Conservation (phyloP, 1,284 basidiomycete species). For the Trametes polyzona region DNA sequence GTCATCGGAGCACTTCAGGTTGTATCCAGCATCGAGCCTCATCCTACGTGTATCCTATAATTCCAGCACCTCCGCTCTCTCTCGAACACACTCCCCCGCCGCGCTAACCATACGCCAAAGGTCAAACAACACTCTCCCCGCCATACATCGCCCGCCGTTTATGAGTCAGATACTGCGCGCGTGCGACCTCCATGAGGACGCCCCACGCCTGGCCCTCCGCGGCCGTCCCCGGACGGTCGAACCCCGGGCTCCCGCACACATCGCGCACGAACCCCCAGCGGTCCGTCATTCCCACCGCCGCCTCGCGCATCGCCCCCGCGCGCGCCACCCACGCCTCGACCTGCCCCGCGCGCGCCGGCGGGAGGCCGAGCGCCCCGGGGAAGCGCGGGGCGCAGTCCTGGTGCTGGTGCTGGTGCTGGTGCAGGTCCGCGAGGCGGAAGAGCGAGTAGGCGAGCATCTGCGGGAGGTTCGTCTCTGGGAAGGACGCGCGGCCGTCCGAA, state of each 20-base stretch:
- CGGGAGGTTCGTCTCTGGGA: slow-evolving; percentile 32
- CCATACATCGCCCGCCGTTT: not conserved
- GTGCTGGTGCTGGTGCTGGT: no score
- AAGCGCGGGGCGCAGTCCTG: slow-evolving; percentile 2
- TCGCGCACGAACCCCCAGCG: slow-evolving; percentile 30
- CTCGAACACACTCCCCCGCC: no score
- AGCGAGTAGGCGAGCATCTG: slow-evolving; percentile 33
- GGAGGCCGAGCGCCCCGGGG: slow-evolving; percentile 2
- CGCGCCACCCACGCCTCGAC: slow-evolving; percentile 12
- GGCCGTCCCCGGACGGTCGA: slow-evolving; percentile 28
- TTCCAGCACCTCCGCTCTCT: no score
- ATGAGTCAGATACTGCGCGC: slow-evolving; percentile 16
- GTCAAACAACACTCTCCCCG: not conserved
- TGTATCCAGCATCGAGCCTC: no score
- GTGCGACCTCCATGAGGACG: slow-evolving; percentile 29
- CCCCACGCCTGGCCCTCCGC: slow-evolving; percentile 33
- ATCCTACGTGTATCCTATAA: not conserved
- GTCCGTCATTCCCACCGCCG: slow-evolving; percentile 28
- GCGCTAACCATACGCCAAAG: no score
- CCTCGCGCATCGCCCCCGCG: slow-evolving; percentile 24
- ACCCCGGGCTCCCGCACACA: slow-evolving; percentile 32
- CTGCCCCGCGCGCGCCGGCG: not conserved
- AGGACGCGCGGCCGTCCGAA: slow-evolving; percentile 19
- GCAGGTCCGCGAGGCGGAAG: slow-evolving; percentile 28
- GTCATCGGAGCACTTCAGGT: no score